Evolutionary conservation across 2,329 filamentous ascomycete genomes (phyloP), one percentile per base, ranked within the genome.

Genomic region (Ophiosphaerella narmari): DNA sequence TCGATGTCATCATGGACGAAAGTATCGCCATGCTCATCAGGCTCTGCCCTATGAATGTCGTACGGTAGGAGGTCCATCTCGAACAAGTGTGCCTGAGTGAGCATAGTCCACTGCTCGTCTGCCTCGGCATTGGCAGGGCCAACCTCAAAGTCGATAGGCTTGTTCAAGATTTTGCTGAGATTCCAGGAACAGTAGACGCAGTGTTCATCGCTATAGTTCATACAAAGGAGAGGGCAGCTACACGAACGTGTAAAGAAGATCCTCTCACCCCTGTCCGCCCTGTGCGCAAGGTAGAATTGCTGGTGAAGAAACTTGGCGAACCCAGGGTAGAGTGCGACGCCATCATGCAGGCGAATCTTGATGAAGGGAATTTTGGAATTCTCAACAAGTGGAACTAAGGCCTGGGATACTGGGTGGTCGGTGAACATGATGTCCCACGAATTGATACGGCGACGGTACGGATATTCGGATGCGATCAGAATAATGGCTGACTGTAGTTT

Each of bases 311-410:
- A 50, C 2, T 33, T 11, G 11, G 46, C 52, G 14, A 48, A 53
- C 7, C 23, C 21, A 2, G 55, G 54, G 14, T 34, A 48, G n/a
- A 60, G 14, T 4, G 13, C 14, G 7, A 58, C 60, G 9, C 46
- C 52, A 37, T 63, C 46, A 24, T 63, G 58, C 1, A 61, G 12
- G 13, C 58, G 60, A 24, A 63, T 37, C 36, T 49, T 56, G 1
- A 61, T 7, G 26, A 54, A 42, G 16, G 39, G 40, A 6, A 55
- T 50, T 1, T 39, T 45, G 21, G 45, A 43, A 4, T 31, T 23
- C 18, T 47, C 35, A n/a, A 58, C 36, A 6, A 61, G 33, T 7
- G 18, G 9, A 4, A 49, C 32, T 11, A 63, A 36, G 11, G 51
- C 53, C 14, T 47, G 41, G 5, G 48, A 26, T 5, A 63, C 48